These are phyloP conservation scores for Prunus mongolica DNA, from an alignment of 306 rosid species.

Conservation along the genomic window DNA sequence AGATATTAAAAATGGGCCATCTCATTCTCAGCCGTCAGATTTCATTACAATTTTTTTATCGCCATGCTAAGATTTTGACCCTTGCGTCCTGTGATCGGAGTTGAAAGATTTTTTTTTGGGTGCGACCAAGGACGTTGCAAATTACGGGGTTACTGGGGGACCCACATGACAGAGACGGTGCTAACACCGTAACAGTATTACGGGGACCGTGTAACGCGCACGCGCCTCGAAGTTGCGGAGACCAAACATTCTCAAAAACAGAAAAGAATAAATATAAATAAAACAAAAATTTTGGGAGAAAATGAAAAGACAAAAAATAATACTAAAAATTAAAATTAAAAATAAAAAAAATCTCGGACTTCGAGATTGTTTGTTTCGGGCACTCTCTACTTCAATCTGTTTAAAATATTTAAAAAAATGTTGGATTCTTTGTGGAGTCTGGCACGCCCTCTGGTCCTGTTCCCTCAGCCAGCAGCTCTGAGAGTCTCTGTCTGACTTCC, in stretches of 20 bases:
- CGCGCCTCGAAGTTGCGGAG: slow-evolving; percentile 22
- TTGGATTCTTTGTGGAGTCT: background rate
- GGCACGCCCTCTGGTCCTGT: background rate
- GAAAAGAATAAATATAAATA: background rate
- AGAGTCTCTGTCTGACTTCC: background rate
- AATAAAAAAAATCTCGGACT: slow-evolving; percentile 32
- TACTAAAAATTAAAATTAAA: too few species aligned
- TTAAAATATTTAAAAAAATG: background rate
- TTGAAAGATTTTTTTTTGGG: too few species aligned
- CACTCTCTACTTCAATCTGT: background rate
- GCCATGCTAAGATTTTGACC: too few species aligned
- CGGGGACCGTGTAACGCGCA: slow-evolving; percentile 24
- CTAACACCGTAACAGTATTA: background rate
- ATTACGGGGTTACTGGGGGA: background rate
- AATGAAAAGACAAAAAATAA: background rate
- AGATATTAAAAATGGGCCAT: too few species aligned
- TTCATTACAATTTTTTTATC: too few species aligned
- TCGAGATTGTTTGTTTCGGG: slow-evolving; percentile 19
- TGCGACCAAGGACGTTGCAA: background rate
- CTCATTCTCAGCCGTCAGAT: too few species aligned
- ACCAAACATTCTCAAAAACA: slow-evolving; percentile 16
- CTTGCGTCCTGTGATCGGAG: too few species aligned
- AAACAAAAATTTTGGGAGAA: background rate
- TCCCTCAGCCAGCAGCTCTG: background rate
- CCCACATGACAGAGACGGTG: slow-evolving; percentile 14